Evolutionary conservation across 768 basidiomycete species (phyloP).

Genomic region (Cystoderma amianthinum): DNA sequence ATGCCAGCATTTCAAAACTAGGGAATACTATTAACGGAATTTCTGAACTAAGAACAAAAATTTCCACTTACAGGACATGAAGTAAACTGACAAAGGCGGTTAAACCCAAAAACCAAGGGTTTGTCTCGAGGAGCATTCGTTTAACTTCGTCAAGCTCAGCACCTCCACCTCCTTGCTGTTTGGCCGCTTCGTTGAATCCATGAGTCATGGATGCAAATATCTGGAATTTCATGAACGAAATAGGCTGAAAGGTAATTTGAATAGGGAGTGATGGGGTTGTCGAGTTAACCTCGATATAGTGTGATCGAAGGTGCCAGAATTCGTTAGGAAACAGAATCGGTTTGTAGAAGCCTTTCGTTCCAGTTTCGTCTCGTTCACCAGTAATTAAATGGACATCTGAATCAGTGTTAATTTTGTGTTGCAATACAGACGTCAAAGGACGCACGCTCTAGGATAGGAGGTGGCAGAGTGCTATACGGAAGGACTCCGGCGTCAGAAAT

Average conservation of each 20-base stretch:
- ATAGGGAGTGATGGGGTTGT: constrained; percentile 77
- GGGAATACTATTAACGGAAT: constrained; percentile 1
- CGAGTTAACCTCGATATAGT: constrained; percentile 80
- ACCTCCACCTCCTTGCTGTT: constrained; percentile 56
- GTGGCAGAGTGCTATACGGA: constrained; percentile 47
- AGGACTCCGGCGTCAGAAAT: constrained; percentile 63
- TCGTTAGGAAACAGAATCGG: constrained; percentile 92
- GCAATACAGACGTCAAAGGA: neutral
- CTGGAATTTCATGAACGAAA: constrained; percentile 85
- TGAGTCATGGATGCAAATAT: constrained; percentile 78
- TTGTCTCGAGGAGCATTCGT: constrained; percentile 85
- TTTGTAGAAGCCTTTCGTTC: constrained; percentile 67
- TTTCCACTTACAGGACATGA: constrained; percentile 68
- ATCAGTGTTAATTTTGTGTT: too few species aligned
- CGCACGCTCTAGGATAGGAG: constrained; percentile 53
- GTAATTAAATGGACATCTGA: constrained; percentile 64
- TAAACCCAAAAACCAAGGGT: constrained; percentile 80
- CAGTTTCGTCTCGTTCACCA: constrained; percentile 53
- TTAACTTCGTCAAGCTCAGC: constrained; percentile 94
- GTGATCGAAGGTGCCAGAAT: constrained; percentile 86
- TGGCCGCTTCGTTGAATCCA: constrained; percentile 83
- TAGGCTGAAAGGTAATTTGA: constrained; percentile 76
- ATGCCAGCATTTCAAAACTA: constrained; percentile 94
- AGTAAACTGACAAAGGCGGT: constrained; percentile 83
- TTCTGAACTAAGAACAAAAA: constrained; percentile 5